Base-by-base conservation (phyloP, 108 stramenopile genomes). In the Cyclotella baltica region DNA sequence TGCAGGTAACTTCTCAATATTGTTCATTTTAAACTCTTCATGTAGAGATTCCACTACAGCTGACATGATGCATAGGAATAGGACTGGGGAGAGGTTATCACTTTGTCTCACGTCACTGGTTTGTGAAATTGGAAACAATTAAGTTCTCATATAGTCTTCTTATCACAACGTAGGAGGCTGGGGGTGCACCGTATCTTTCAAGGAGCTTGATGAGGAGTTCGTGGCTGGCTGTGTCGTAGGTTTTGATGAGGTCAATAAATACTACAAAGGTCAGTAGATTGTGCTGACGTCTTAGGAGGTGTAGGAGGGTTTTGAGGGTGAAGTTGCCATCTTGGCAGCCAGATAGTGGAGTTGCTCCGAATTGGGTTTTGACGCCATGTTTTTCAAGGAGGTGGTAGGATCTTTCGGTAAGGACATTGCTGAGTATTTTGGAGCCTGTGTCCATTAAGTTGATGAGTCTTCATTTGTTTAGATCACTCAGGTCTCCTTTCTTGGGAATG, bases 171-270 rank as follows among this genome's bases (percentile, higher is more conserved):
- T 15, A 22, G 22, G 59, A 47, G 13, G 38, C 5, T 3, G 62
- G 63, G 18, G 68, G 69, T 16, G 52, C 58, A 1, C 76, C 69
- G 35, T 70, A 77, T 22, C 28, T 67, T 30, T 48, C 69, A 2
- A 77, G 33, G 0, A 77, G 23, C 0, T 59, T 19, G 5, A 50
- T 18, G 15, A 77, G 37, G 0, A 77, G 51, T 18, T 40, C 57
- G 38, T 66, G 76, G 40, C 61, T 59, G 19, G 38, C 55, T 25
- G 76, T 66, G 69, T 77, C 76, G 27, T 40, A 70, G 37, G 76
- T 69, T 68, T 76, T 76, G 0, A 76, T 53, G 3, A 76, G 28
- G 20, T 68, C 75, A 13, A 59, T 57, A 35, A 70, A 77, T 3
- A 20, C 52, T n/a, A 67, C 51, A 22, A 48, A 62, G 1, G 62